These are phyloP conservation scores for Tephrocybe sp. DNA, from an alignment of 768 basidiomycete genomes.

Conservation along the genomic window DNA sequence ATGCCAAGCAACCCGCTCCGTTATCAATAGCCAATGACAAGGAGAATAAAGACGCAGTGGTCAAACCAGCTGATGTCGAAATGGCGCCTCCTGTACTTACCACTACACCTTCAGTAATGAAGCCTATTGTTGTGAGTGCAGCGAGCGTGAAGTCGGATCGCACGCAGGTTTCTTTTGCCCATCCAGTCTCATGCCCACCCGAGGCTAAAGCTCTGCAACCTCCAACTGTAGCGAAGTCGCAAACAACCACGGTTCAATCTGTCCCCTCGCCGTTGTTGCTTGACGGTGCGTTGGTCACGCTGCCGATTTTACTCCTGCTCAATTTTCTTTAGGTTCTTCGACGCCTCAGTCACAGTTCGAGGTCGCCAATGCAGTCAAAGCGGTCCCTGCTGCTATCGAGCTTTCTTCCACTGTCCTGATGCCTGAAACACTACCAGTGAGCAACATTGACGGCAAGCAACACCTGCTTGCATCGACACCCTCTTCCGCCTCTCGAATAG, in stretches of 20 bases:
- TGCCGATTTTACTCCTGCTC: background rate
- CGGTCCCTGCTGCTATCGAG: background rate
- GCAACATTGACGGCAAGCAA: background rate
- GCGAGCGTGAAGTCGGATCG: background rate
- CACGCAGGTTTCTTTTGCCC: background rate
- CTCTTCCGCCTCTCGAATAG: background rate
- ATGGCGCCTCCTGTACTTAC: slow-evolving; percentile 2
- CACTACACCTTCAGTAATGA: background rate
- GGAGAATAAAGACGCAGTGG: background rate
- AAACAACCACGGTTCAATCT: background rate
- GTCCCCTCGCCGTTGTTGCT: slow-evolving; percentile 13
- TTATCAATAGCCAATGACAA: background rate
- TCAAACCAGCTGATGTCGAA: background rate
- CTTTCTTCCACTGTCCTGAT: background rate
- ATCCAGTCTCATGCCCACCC: background rate
- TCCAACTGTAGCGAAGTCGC: background rate
- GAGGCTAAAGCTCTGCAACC: background rate
- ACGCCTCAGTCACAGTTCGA: background rate
- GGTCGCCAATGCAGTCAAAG: background rate
- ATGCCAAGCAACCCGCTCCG: background rate
- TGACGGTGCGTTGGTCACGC: background rate
- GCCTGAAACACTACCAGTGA: background rate
- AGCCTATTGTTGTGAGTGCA: background rate
- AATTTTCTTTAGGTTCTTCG: background rate
- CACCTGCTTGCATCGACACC: background rate